Evolutionary conservation across 768 basidiomycete genomes (phyloP).

Genomic region (Dentipellis sp.): DNA sequence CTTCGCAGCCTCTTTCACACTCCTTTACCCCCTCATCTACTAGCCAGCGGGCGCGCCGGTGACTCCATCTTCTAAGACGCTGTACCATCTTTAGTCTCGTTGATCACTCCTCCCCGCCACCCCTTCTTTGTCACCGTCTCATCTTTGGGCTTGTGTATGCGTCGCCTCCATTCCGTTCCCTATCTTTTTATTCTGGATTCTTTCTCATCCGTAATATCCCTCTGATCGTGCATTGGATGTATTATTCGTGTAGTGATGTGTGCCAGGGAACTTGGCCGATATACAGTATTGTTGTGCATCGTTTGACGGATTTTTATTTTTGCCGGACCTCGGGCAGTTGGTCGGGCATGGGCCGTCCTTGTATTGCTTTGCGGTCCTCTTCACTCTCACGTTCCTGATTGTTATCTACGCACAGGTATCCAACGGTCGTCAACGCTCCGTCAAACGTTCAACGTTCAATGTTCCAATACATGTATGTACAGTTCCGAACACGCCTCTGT

Average conservation of each 20-base stretch:
- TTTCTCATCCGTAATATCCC: background rate
- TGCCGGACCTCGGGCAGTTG: background rate
- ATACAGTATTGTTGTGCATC: conserved; percentile 11
- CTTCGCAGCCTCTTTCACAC: background rate
- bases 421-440: too few relatives aligned
- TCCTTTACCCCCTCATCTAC: background rate
- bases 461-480: too few relatives aligned
- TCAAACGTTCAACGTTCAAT: too few relatives aligned
- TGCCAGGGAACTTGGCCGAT: conserved; percentile 9
- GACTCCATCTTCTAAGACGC: background rate
- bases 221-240: conserved; percentile 14
- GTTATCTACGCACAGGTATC: too few relatives aligned
- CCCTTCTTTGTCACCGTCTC: background rate
- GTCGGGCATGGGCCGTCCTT: background rate
- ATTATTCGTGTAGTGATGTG: conserved; percentile 16
- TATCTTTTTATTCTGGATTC: background rate
- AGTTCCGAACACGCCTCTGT: too few relatives aligned
- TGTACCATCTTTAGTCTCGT: conserved; percentile 6
- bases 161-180: background rate
- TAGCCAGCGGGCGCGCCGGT: background rate
- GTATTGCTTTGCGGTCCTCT: too few relatives aligned
- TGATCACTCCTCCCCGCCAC: background rate
- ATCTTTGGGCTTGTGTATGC: background rate
- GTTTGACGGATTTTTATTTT: background rate
- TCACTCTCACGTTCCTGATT: too few relatives aligned